Evolutionary conservation across 441 rosid genomes (phyloP).

Genomic region (Biscutella laevigata): DNA sequence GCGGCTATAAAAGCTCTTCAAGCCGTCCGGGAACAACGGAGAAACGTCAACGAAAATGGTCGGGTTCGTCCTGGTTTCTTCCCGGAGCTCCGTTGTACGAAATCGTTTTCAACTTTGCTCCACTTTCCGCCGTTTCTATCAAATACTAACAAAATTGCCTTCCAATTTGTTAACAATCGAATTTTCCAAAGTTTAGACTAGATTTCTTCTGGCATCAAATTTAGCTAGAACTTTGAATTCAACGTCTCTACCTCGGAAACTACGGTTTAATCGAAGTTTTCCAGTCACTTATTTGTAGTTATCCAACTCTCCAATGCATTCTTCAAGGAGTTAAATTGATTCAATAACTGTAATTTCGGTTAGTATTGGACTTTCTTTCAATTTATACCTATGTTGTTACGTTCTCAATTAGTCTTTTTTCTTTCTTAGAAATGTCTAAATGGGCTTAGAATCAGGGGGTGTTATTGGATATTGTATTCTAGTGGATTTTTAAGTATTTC

Average conservation of each 20-base stretch:
- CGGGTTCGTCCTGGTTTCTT: constrained; percentile 42
- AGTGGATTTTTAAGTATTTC: too few species aligned
- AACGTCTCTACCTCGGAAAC: background rate
- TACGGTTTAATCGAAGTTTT: background rate
- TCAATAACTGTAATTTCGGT: background rate
- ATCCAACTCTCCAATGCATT: background rate
- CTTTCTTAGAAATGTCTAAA: too few species aligned
- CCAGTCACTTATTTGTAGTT: background rate
- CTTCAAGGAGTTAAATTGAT: background rate
- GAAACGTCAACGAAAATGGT: constrained; percentile 15
- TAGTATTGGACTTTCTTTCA: background rate
- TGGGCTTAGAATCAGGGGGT: too few species aligned
- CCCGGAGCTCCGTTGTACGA: constrained; percentile 94
- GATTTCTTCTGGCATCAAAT: background rate
- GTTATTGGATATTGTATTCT: too few species aligned
- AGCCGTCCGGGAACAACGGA: constrained; percentile 33
- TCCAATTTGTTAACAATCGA: background rate
- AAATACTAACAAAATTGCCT: too few species aligned
- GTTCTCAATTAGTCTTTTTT: background rate
- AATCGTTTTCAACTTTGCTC: constrained; percentile 96
- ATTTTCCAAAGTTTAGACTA: background rate
- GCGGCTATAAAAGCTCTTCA: constrained; percentile 68
- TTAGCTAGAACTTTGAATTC: background rate
- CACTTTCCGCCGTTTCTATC: too few species aligned
- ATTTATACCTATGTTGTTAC: background rate